Percentiles rank a stretch among this genome's conserved stretches.
phyloP scores from a whole-genome alignment of 805 yeast genomes.

The Barnettozyma wickerhamii region DNA sequence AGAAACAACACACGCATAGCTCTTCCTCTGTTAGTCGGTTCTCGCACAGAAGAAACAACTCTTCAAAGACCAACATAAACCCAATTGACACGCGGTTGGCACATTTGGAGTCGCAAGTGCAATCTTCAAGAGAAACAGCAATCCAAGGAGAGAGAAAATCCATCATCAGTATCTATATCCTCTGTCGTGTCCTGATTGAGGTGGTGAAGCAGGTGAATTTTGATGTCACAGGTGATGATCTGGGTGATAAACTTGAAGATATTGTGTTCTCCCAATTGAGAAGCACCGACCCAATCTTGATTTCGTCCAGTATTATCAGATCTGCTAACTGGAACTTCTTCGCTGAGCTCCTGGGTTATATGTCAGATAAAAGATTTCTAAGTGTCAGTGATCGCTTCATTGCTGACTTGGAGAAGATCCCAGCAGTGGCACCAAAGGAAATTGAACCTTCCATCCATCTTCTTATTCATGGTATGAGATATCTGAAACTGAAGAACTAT shows the following conservation, averaged over 20 bases:
- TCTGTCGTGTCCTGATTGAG: conserved; percentile 89
- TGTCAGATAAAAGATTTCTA: conserved; percentile 80
- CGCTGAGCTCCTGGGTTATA: conserved; percentile 83
- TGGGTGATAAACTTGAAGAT: conserved; percentile 83
- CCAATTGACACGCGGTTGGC: conserved; percentile 58
- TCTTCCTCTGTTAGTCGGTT: conserved; percentile 30
- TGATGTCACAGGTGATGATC: conserved; percentile 69
- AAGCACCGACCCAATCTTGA: conserved; percentile 74
- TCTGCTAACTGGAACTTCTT: conserved; percentile 92
- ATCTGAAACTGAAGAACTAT: conserved; percentile 69
- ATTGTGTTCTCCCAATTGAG: conserved; percentile 87
- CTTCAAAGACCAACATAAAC: conserved; percentile 38
- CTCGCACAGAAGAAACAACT: conserved; percentile 46
- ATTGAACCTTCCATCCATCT: conserved; percentile 62
- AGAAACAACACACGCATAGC: conserved; percentile 27
- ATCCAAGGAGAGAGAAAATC: conserved; percentile 85
- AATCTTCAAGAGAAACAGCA: conserved; percentile 55
- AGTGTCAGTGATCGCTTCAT: conserved; percentile 92
- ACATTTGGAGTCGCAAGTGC: conserved; percentile 33
- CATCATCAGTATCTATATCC: conserved; percentile 77
- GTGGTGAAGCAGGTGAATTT: conserved; percentile 83
- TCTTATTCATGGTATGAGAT: conserved; percentile 88
- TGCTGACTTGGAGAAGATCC: conserved; percentile 84
- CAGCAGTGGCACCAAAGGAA: conserved; percentile 44
- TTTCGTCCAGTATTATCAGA: conserved; percentile 67